A percentile compares a stretch with the other conserved stretches of the same genome.
Conservation (phyloP, 768 basidiomycete genomes). For the Leccinum fibrillosum region DNA sequence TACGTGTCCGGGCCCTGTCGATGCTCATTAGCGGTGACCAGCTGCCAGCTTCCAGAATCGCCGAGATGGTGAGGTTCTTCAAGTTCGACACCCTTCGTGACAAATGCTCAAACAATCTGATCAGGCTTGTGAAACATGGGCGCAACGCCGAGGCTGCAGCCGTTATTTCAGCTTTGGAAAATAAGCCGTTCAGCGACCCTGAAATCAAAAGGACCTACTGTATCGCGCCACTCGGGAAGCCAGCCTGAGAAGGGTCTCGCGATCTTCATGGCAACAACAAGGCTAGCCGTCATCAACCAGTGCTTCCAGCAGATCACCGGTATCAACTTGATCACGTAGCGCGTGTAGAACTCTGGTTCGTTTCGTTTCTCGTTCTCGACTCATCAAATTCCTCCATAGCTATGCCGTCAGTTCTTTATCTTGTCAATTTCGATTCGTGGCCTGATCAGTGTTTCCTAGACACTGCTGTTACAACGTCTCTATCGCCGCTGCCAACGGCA, state of each 20-base stretch:
- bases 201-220: conserved; percentile 46
- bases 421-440: not conserved
- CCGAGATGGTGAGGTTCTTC: conserved; percentile 45
- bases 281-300: conserved; percentile 52
- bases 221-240: conserved; percentile 50
- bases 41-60: conserved; percentile 51
- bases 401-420: conserved; percentile 27
- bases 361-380: conserved; percentile 12
- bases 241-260: conserved; percentile 18
- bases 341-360: conserved; percentile 26
- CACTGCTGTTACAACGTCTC: conserved; percentile 54
- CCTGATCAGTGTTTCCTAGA: conserved; percentile 27
- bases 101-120: not conserved
- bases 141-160: conserved; percentile 54
- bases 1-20: conserved; percentile 27
- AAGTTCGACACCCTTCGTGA: not conserved
- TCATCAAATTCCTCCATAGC: conserved; percentile 14
- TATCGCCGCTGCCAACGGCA: conserved; percentile 64
- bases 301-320: conserved; percentile 71
- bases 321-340: conserved; percentile 66
- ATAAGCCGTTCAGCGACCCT: conserved; percentile 45
- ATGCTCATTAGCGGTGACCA: not conserved
- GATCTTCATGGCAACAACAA: not conserved
- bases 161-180: conserved; percentile 60
- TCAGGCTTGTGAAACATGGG: conserved; percentile 54